A percentile compares a stretch with the other conserved stretches of the same genome.
phyloP scores from a whole-genome alignment of 2,329 filamentous ascomycete species.

The Diplocarpon rosae region DNA sequence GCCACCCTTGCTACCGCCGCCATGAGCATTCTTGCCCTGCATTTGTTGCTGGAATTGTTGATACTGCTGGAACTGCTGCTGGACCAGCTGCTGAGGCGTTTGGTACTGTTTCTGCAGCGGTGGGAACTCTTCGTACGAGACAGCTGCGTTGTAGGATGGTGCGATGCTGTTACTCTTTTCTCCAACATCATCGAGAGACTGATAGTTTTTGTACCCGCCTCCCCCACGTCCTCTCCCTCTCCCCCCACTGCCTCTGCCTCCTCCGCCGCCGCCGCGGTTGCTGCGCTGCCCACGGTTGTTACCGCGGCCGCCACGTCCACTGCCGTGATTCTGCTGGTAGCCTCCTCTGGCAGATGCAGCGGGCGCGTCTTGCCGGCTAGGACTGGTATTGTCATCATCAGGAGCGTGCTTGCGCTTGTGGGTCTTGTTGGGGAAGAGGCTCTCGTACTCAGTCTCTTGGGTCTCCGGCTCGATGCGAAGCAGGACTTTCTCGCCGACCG shows the following conservation, averaged over 20 bases:
- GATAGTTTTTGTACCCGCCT: conserved; percentile 42
- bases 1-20: conserved; percentile 10
- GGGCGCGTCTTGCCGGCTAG: conserved; percentile 26
- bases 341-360: conserved; percentile 25
- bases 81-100: conserved; percentile 25
- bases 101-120: conserved; percentile 27
- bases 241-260: conserved; percentile 31
- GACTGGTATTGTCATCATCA: conserved; percentile 34
- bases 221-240: conserved; percentile 36
- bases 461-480: conserved; percentile 69
- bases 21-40: conserved; percentile 15
- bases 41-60: conserved; percentile 23
- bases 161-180: conserved; percentile 33
- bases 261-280: conserved; percentile 23
- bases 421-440: conserved; percentile 47
- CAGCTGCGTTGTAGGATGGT: conserved; percentile 23
- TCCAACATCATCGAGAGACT: conserved; percentile 55
- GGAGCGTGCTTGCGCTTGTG: conserved; percentile 52
- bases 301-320: conserved; percentile 26
- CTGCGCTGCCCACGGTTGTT: conserved; percentile 26
- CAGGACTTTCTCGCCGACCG: conserved; percentile 77
- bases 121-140: conserved; percentile 28
- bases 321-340: conserved; percentile 26
- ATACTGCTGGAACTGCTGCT: conserved; percentile 26
- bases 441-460: conserved; percentile 52